phyloP scores from a whole-genome alignment of 768 basidiomycete species.

The Auricularia auricula-judae region DNA sequence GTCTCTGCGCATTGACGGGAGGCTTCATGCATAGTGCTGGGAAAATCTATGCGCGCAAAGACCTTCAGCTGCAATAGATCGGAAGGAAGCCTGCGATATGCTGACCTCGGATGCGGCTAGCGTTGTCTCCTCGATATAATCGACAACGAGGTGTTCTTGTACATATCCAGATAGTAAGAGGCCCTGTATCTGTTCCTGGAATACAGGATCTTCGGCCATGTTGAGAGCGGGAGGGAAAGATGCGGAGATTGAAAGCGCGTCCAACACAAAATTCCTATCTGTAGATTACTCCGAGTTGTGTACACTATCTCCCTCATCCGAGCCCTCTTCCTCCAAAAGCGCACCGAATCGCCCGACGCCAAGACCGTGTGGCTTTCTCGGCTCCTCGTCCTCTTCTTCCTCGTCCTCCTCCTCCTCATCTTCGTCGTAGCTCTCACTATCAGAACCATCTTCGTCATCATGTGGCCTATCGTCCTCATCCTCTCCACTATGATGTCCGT shows the following conservation, averaged over 20 bases:
- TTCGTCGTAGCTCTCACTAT: conserved; percentile 7
- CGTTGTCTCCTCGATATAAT: neutral
- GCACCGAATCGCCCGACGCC: neutral
- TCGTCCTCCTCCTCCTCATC: conserved; percentile 9
- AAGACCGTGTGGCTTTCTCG: neutral
- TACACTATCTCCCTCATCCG: neutral
- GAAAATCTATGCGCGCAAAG: neutral
- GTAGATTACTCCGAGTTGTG: conserved; percentile 8
- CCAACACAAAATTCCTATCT: too few species aligned
- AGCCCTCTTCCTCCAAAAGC: neutral
- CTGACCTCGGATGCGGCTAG: neutral
- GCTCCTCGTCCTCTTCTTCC: conserved; percentile 6
- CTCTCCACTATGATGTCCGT: conserved; percentile 20
- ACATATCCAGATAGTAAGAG: neutral
- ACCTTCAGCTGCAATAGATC: too few species aligned
- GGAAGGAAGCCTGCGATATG: neutral
- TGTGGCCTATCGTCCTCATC: conserved; percentile 19
- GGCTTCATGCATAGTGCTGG: neutral
- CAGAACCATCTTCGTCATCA: conserved; percentile 17
- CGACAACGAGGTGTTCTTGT: neutral
- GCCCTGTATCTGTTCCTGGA: neutral
- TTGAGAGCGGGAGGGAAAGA: too few species aligned
- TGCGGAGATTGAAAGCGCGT: too few species aligned
- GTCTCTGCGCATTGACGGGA: too few species aligned
- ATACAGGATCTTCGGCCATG: too few species aligned